Conservation (phyloP, 495 filamentous ascomycete genomes). For the Penicillium crystallinum region DNA sequence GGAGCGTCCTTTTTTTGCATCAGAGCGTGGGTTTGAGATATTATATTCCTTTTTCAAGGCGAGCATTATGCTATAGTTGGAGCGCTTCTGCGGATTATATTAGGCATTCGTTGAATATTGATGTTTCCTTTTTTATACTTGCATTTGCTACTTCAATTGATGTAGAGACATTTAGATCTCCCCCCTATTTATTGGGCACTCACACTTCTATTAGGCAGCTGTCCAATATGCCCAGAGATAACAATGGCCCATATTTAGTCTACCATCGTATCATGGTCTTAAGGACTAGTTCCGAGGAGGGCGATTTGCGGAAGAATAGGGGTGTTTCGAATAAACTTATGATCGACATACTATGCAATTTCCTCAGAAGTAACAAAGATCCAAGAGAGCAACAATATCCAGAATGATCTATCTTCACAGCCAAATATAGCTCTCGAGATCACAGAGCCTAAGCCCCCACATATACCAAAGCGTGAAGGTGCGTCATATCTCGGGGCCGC, state of each 20-base stretch:
- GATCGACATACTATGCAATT: neutral
- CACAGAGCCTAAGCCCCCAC: neutral
- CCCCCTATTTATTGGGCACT: neutral
- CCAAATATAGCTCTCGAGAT: neutral
- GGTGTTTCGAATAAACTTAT: neutral
- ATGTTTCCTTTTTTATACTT: neutral
- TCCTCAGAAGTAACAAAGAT: neutral
- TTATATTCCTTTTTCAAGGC: neutral
- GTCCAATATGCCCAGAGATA: neutral
- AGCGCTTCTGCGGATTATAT: neutral
- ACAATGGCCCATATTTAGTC: too few species aligned
- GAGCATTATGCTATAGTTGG: neutral
- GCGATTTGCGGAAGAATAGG: neutral
- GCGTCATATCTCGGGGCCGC: slow-evolving; percentile 24
- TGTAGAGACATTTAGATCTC: neutral
- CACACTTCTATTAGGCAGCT: neutral
- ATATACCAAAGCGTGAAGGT: neutral
- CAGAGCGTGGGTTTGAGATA: slow-evolving; percentile 3
- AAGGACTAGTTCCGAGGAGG: neutral
- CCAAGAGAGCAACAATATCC: neutral
- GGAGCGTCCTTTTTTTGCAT: slow-evolving; percentile 20
- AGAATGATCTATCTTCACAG: neutral
- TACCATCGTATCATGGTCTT: neutral
- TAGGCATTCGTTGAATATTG: neutral
- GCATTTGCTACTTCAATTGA: neutral